Percentiles rank a stretch among this genome's conserved stretches.
phyloP scores from a whole-genome alignment of 148 eudicot genomes.

The Nyssa sinensis region DNA sequence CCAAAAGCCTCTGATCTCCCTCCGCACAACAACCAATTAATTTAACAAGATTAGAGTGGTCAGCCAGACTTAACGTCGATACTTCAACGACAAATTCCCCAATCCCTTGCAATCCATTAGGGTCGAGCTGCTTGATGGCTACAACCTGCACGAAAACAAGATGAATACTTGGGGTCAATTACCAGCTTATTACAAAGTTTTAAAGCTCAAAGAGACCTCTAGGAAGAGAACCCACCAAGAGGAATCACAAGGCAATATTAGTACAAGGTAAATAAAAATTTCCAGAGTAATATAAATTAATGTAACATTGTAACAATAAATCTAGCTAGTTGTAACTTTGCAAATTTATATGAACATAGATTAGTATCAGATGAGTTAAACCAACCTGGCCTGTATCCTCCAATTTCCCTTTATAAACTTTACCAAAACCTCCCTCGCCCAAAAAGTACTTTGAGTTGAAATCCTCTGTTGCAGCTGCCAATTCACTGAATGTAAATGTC shows the following conservation, averaged over 20 bases:
- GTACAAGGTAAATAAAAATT: neutral
- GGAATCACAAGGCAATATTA: neutral
- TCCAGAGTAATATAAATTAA: too few species aligned
- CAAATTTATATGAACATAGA: neutral
- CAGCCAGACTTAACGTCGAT: neutral
- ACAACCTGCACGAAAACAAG: conserved; percentile 17
- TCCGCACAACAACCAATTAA: neutral
- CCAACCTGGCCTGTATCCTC: conserved; percentile 49
- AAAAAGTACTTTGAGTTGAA: conserved; percentile 43
- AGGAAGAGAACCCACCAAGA: neutral
- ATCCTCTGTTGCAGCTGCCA: conserved; percentile 52
- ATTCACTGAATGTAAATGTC: conserved; percentile 34
- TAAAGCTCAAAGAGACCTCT: neutral
- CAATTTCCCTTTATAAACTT: conserved; percentile 54
- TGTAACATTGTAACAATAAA: neutral
- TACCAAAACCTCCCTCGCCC: conserved; percentile 72
- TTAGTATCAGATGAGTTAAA: neutral
- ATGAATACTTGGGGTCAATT: neutral
- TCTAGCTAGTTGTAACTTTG: neutral
- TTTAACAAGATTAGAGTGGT: neutral
- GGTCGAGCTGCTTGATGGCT: neutral
- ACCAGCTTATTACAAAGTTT: neutral
- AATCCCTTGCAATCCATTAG: neutral
- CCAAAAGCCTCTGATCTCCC: neutral
- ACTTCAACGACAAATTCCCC: neutral